Percentiles rank a stretch among this genome's conserved stretches.
phyloP scores from a whole-genome alignment of 2,329 filamentous ascomycete species.

The Pyrenophora seminiperda region DNA sequence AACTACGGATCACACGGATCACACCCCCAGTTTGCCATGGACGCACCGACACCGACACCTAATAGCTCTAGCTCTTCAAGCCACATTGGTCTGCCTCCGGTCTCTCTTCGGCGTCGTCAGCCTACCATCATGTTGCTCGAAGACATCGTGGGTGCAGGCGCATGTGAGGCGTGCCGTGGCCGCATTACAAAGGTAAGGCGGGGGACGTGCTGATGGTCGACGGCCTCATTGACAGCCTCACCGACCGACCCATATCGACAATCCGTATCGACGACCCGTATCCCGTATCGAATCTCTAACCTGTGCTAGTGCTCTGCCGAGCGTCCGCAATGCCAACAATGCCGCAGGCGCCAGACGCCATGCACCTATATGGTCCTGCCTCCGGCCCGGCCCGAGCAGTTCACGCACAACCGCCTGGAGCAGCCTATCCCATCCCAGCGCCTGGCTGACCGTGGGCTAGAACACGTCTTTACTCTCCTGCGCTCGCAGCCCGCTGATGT shows the following conservation, averaged over 20 bases:
- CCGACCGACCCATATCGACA: not conserved
- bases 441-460: not conserved
- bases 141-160: constrained; percentile 2
- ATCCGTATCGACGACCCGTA: no score
- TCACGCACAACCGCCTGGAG: constrained; percentile 2
- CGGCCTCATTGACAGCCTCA: not conserved
- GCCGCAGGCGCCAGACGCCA: not conserved
- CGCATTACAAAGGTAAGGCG: constrained; percentile 7
- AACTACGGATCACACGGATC: not conserved
- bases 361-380: constrained; percentile 3
- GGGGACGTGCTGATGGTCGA: not conserved
- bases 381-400: constrained; percentile 1
- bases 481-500: not conserved
- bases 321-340: constrained; percentile 5
- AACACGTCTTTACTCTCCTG: constrained; percentile 9
- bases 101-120: not conserved
- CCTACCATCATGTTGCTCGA: not conserved
- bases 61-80: no score
- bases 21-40: not conserved
- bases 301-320: constrained; percentile 3
- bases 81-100: not conserved
- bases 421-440: not conserved
- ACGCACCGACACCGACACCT: not conserved
- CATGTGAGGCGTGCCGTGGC: constrained; percentile 7
- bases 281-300: no score